A percentile compares a stretch with the other conserved stretches of the same genome.
phyloP scores from a whole-genome alignment of 2,329 filamentous ascomycete genomes.

The Ceratocystis eucalypticola region DNA sequence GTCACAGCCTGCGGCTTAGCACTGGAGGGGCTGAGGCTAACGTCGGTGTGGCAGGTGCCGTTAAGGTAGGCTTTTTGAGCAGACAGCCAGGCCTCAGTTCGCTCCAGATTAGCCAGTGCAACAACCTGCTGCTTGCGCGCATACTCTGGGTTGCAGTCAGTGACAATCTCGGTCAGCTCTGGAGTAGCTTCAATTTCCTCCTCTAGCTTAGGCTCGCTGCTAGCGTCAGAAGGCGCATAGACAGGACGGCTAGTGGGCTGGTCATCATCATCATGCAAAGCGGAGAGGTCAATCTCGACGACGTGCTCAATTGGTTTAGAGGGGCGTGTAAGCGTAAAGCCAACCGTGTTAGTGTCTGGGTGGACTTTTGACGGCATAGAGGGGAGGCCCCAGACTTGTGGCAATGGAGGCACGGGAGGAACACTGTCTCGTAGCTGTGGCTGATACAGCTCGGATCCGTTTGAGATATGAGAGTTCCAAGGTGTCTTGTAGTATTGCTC shows the following conservation, averaged over 20 bases:
- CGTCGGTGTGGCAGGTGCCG: slow-evolving; percentile 43
- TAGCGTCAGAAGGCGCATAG: slow-evolving; percentile 23
- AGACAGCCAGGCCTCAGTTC: slow-evolving; percentile 74
- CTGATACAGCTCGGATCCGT: slow-evolving; percentile 26
- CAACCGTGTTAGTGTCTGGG: neutral
- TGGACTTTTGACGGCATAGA: neutral
- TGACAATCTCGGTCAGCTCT: slow-evolving; percentile 45
- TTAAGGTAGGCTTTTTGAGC: slow-evolving; percentile 68
- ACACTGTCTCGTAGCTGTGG: neutral
- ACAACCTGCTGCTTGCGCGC: slow-evolving; percentile 56
- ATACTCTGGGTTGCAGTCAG: slow-evolving; percentile 62
- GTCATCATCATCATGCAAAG: slow-evolving; percentile 19
- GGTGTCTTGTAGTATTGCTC: slow-evolving; percentile 82
- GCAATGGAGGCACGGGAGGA: slow-evolving; percentile 15
- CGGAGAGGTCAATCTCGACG: slow-evolving; percentile 21
- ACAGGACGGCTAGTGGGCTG: slow-evolving; percentile 21
- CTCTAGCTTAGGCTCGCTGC: slow-evolving; percentile 25
- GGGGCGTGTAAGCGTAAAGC: neutral
- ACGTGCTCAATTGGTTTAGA: slow-evolving; percentile 17
- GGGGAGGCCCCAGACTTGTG: slow-evolving; percentile 15
- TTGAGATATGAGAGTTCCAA: slow-evolving; percentile 41
- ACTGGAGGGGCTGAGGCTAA: slow-evolving; percentile 14
- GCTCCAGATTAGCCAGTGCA: slow-evolving; percentile 62
- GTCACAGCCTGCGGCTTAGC: slow-evolving; percentile 14
- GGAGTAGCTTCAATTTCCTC: slow-evolving; percentile 30